Conservation (phyloP, 2,329 filamentous ascomycete genomes). For the Ceratocystis diversiconidia region DNA sequence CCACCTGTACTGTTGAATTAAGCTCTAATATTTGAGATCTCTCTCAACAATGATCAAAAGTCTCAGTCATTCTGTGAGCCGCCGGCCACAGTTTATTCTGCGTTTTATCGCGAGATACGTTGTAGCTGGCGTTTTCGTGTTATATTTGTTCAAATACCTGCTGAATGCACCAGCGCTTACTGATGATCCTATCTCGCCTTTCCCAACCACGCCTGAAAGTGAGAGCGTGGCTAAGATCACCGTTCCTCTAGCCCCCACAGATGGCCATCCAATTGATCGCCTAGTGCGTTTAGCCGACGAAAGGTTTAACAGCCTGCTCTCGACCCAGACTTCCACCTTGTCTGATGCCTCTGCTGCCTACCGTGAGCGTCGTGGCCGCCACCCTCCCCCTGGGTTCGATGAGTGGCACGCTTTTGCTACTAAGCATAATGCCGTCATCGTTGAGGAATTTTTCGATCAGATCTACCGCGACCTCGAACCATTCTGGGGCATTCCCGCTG, state of each 20-base stretch:
- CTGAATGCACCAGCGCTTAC: slow-evolving; percentile 5
- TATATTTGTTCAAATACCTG: slow-evolving; percentile 15
- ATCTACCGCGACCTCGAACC: slow-evolving; percentile 48
- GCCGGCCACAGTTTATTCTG: slow-evolving; percentile 13
- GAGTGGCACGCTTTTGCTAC: slow-evolving; percentile 43
- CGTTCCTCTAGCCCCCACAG: slow-evolving; percentile 20
- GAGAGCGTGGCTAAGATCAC: slow-evolving; percentile 18
- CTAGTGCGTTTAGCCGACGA: slow-evolving; percentile 35
- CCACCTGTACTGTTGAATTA: neutral
- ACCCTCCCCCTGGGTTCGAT: slow-evolving; percentile 51
- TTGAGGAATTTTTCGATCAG: slow-evolving; percentile 51
- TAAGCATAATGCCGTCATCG: slow-evolving; percentile 38
- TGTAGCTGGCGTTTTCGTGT: slow-evolving; percentile 1
- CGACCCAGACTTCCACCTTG: slow-evolving; percentile 35
- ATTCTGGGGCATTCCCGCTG: slow-evolving; percentile 40
- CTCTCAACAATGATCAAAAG: slow-evolving; percentile 9
- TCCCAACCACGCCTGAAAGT: slow-evolving; percentile 10
- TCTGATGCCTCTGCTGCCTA: slow-evolving; percentile 41
- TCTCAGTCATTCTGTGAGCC: slow-evolving; percentile 9
- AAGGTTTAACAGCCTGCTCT: slow-evolving; percentile 30
- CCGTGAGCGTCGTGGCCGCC: slow-evolving; percentile 40
- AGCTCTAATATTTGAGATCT: neutral
- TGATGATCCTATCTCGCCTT: neutral
- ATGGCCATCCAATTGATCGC: slow-evolving; percentile 36
- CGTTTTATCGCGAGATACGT: slow-evolving; percentile 11